Evolutionary conservation across 2,329 filamentous ascomycete species (phyloP).

Genomic region (Verticillium zaregamsianum): DNA sequence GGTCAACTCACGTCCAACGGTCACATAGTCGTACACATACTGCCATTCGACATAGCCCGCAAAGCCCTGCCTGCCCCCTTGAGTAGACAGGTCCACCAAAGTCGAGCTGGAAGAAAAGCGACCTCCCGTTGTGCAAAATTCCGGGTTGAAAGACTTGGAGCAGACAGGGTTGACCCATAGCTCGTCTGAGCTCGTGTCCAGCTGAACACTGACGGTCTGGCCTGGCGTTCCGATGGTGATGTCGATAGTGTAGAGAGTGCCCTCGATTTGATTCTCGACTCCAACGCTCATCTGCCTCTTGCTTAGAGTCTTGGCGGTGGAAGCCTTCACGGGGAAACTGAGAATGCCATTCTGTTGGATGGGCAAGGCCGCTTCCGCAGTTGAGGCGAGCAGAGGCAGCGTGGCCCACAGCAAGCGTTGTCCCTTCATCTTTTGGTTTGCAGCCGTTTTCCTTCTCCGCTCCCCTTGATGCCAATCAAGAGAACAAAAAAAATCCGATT

Average conservation of each 20-base stretch:
- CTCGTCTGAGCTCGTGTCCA: constrained; percentile 37
- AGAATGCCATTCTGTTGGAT: background rate
- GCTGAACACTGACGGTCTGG: constrained; percentile 31
- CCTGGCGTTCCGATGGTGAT: constrained; percentile 31
- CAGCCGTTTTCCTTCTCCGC: background rate
- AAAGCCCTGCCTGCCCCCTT: constrained; percentile 23
- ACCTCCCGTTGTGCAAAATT: constrained; percentile 22
- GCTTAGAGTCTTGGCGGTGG: background rate
- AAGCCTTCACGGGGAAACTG: background rate
- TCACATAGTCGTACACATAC: constrained; percentile 28
- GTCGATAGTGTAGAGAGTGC: constrained; percentile 32
- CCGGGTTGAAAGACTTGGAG: constrained; percentile 20
- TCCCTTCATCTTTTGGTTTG: background rate
- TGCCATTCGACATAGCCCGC: constrained; percentile 25
- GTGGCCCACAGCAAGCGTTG: background rate
- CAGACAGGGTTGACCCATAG: constrained; percentile 39
- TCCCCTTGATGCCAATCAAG: background rate
- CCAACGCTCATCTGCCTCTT: constrained; percentile 23
- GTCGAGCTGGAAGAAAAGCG: constrained; percentile 25
- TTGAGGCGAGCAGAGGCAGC: background rate
- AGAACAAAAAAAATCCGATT: background rate
- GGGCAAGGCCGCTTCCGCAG: background rate
- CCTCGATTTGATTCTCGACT: constrained; percentile 19
- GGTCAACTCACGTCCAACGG: constrained; percentile 25
- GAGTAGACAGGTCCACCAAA: constrained; percentile 19